Evolutionary conservation across 371 early-diverging fungal species (phyloP).

Genomic region (Apophysomyces trapeziformis): DNA sequence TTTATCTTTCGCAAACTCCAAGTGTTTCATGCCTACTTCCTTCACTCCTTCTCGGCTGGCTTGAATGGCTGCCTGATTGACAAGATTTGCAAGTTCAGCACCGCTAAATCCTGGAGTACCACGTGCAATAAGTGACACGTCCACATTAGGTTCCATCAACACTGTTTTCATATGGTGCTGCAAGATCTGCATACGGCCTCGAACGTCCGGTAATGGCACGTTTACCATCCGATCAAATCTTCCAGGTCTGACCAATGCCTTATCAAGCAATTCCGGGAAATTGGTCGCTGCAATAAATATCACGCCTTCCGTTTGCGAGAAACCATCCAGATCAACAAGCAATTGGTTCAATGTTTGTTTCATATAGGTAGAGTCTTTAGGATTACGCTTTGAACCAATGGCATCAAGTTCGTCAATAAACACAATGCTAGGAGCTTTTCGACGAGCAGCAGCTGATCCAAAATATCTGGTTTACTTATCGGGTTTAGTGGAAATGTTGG

Average conservation of each 20-base stretch:
- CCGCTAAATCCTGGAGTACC: constrained; percentile 99
- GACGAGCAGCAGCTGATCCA: constrained; percentile 87
- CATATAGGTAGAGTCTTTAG: constrained; percentile 93
- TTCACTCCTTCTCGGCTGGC: constrained; percentile 81
- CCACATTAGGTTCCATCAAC: constrained; percentile 63
- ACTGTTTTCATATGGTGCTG: constrained; percentile 88
- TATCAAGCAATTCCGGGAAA: constrained; percentile 97
- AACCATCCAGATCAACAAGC: constrained; percentile 96
- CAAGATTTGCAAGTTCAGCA: constrained; percentile 95
- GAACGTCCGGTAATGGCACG: constrained; percentile 95
- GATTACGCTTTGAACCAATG: constrained; percentile 95
- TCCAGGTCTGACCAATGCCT: constrained; percentile 97
- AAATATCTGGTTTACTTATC: neutral
- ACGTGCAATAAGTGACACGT: constrained; percentile 85
- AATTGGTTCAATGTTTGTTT: constrained; percentile 97
- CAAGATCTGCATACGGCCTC: constrained; percentile 93
- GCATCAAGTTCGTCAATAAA: constrained; percentile 99
- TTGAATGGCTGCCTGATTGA: constrained; percentile 95
- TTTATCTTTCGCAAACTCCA: constrained; percentile 97
- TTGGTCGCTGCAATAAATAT: constrained; percentile 99
- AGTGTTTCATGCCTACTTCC: constrained; percentile 75
- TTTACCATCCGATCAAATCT: constrained; percentile 97
- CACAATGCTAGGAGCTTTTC: constrained; percentile 96
- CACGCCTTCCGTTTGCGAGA: constrained; percentile 90
- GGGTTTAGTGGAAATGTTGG: neutral